Evolutionary conservation across 2,329 filamentous ascomycete species (phyloP).

Genomic region (Drechslerella coelobrocha): DNA sequence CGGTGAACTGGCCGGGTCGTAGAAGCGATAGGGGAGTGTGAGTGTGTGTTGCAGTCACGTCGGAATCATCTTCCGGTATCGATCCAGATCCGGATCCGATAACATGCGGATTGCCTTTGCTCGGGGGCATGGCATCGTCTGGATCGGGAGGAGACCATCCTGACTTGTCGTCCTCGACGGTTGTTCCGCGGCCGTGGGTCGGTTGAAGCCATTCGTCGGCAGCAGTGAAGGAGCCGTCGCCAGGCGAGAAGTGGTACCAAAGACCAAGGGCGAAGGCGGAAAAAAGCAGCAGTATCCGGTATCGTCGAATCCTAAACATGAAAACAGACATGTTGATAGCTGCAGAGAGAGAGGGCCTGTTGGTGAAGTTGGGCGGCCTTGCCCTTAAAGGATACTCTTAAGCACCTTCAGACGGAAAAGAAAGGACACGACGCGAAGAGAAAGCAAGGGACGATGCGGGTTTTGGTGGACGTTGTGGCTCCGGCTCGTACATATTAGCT

Average conservation of each 20-base stretch:
- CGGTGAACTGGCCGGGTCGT: slow-evolving; percentile 25
- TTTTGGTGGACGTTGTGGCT: neutral
- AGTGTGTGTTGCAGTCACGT: slow-evolving; percentile 11
- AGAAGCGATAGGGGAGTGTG: slow-evolving; percentile 28
- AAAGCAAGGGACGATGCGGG: neutral
- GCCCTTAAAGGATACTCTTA: neutral
- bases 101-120: slow-evolving; percentile 38
- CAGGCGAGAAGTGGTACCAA: slow-evolving; percentile 49
- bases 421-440: neutral
- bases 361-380: neutral
- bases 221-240: slow-evolving; percentile 26
- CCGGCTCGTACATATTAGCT: no score
- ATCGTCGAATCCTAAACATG: slow-evolving; percentile 47
- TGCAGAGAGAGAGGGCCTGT: neutral
- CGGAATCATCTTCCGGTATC: slow-evolving; percentile 18
- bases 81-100: no score
- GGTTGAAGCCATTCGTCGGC: slow-evolving; percentile 43
- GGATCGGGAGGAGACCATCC: slow-evolving; percentile 48
- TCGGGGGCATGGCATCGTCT: slow-evolving; percentile 47
- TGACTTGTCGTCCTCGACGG: slow-evolving; percentile 38
- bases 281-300: slow-evolving; percentile 44
- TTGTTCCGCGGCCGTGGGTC: slow-evolving; percentile 41
- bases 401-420: neutral
- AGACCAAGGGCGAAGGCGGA: slow-evolving; percentile 41
- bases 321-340: slow-evolving; percentile 34